Conservation (phyloP, 768 basidiomycete genomes). For the Amanita polypyramis region DNA sequence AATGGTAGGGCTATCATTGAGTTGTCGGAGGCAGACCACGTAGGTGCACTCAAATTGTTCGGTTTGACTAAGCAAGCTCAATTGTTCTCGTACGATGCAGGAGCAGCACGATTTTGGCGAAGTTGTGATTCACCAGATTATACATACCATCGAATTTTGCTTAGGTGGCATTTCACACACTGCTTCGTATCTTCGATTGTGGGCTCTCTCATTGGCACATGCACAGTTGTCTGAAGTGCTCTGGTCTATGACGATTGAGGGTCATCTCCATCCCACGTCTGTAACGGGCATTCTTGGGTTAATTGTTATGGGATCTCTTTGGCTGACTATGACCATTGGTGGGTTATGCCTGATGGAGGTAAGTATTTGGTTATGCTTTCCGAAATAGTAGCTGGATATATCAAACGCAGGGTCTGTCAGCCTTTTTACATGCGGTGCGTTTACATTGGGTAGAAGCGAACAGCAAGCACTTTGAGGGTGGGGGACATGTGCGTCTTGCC, state of each 20-base stretch:
- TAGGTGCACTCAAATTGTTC: constrained; percentile 8
- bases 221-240: constrained; percentile 93
- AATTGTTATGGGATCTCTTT: constrained; percentile 44
- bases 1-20: constrained; percentile 67
- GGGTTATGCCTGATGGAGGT: constrained; percentile 97
- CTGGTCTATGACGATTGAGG: constrained; percentile 78
- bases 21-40: constrained; percentile 56
- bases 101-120: constrained; percentile 91
- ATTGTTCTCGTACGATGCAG: constrained; percentile 19
- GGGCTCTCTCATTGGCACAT: constrained; percentile 97
- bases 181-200: constrained; percentile 85
- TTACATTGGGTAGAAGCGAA: constrained; percentile 98
- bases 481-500: constrained; percentile 61
- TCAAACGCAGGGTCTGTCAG: constrained; percentile 71
- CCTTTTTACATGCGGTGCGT: constrained; percentile 92
- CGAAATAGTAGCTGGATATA: constrained; percentile 5
- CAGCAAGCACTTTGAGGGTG: constrained; percentile 91
- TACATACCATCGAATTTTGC: constrained; percentile 99
- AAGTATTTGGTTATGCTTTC: constrained; percentile 20
- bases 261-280: constrained; percentile 48
- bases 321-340: constrained; percentile 69
- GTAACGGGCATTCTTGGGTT: constrained; percentile 38
- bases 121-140: constrained; percentile 92
- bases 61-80: constrained; percentile 1
- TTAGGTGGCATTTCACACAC: constrained; percentile 98